Evolutionary conservation across 176 grass and related monocot genomes (phyloP), one percentile per base, ranked within the genome.

Genomic region (Leersia perrieri): DNA sequence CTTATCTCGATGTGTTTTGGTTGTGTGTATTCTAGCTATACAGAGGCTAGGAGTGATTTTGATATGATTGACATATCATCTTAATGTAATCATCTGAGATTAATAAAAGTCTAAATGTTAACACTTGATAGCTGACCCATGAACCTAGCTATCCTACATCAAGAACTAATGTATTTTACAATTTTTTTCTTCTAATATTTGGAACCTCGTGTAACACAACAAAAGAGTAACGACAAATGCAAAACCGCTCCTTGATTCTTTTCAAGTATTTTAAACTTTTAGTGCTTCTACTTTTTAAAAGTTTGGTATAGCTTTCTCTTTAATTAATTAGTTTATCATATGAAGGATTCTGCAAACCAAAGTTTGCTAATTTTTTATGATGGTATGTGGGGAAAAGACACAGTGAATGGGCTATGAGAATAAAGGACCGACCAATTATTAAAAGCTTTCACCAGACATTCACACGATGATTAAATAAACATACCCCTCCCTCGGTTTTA

Each of bases 361-460:
- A 34, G 23, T 38, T 35, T 18, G 79, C 62, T 36, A 84, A 66
- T 79, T 83, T n/a, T 68, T 31, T 84, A 83, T 60, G 34, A 88
- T 83, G 35, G 7, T 78, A 78, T 22, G 60, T 66, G 80, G 67
- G 60, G 80, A 36, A 72, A 77, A 11, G n/a, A 73, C 49, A 57
- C 34, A 7, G 35, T 13, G 66, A 74, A 25, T 26, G 14, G 28
- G 61, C 63, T 31, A 4, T 76, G 60, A 2, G 35, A 25, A 38
- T 15, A 77, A 87, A 79, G 74, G 68, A 67, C 35, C 72, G n/a
- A 28, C 44, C 60, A 58, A 74, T 63, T 51, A 82, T 79, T 33
- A 28, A 83, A 88, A 83, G 80, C 60, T 78, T 78, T 58, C 72
- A 58, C 10, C 3, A 11, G 61, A 12, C 57, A 42, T 31, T n/a